These are phyloP conservation scores for Exsudoporus floridanus DNA, from an alignment of 1,284 basidiomycete genomes.

Conservation along the genomic window DNA sequence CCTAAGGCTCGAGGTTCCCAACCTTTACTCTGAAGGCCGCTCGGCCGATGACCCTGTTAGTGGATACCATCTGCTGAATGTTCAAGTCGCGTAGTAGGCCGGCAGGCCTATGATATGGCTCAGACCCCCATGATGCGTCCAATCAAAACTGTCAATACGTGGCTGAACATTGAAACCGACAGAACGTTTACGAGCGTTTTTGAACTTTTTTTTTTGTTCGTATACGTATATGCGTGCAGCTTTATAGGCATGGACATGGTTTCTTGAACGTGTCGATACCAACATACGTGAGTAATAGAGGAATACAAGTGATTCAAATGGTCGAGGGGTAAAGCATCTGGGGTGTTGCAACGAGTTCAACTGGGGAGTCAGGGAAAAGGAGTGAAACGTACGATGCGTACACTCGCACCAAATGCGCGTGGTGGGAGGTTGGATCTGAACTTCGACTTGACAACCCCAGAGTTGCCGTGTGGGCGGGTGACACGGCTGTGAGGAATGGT, in stretches of 20 bases:
- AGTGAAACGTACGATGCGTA: conserved; percentile 76
- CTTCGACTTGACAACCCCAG: conserved; percentile 97
- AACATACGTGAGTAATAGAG: conserved; percentile 16
- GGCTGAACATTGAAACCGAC: neutral
- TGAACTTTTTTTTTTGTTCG: conserved; percentile 7
- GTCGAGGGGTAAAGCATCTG: conserved; percentile 57
- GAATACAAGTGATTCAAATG: conserved; percentile 39
- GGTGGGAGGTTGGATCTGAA: conserved; percentile 97
- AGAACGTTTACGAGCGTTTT: conserved; percentile 9
- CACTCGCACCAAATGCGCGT: conserved; percentile 90
- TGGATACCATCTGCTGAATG: neutral
- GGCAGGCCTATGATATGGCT: neutral
- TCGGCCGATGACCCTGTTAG: neutral
- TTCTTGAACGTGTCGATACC: conserved; percentile 9
- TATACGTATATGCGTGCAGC: conserved; percentile 16
- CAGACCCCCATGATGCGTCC: neutral
- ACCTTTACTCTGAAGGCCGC: neutral
- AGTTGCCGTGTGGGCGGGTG: conserved; percentile 91
- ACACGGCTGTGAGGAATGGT: conserved; percentile 61
- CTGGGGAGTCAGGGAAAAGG: neutral
- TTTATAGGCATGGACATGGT: conserved; percentile 20
- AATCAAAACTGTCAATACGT: neutral
- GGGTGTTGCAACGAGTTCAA: neutral
- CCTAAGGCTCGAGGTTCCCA: no score
- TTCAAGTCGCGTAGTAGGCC: neutral